phyloP scores from a whole-genome alignment of 140 eudicot genomes.

The Erigeron philadelphicus region DNA sequence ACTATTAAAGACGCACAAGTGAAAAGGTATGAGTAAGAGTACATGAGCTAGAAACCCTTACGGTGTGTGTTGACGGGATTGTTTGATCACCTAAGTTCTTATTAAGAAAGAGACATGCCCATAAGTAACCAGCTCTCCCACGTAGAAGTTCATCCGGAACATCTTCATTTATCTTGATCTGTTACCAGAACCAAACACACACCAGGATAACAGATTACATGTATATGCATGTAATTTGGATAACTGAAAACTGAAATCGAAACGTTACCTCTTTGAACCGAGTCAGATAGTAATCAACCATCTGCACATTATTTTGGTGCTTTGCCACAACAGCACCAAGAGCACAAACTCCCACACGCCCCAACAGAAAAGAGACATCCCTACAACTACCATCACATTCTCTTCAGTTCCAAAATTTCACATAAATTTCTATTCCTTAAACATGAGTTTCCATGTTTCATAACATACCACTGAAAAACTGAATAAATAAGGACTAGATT shows the following conservation, averaged over 20 bases:
- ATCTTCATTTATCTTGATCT: conserved; percentile 50
- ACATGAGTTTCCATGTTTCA: too few relatives aligned
- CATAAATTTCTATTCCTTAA: background rate
- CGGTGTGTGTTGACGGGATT: conserved; percentile 37
- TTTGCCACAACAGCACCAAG: conserved; percentile 77
- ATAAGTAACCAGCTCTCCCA: conserved; percentile 68
- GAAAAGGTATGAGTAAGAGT: background rate
- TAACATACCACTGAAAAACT: too few relatives aligned
- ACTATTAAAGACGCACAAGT: too few relatives aligned
- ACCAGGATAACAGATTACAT: background rate
- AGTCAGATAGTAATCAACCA: conserved; percentile 46
- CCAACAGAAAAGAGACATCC: conserved; percentile 52
- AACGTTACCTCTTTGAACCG: conserved; percentile 53
- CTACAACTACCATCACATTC: conserved; percentile 23
- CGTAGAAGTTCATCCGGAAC: conserved; percentile 46
- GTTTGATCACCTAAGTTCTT: conserved; percentile 53
- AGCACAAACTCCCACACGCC: conserved; percentile 80
- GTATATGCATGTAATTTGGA: background rate
- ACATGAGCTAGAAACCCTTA: conserved; percentile 23
- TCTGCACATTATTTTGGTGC: conserved; percentile 32
- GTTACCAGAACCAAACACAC: conserved; percentile 15
- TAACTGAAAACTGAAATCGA: background rate
- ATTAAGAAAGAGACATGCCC: conserved; percentile 57
- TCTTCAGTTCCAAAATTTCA: background rate
- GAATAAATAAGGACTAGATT: too few relatives aligned